phyloP scores from a whole-genome alignment of 352 stramenopile species.

The Phytophthora pluvialis region DNA sequence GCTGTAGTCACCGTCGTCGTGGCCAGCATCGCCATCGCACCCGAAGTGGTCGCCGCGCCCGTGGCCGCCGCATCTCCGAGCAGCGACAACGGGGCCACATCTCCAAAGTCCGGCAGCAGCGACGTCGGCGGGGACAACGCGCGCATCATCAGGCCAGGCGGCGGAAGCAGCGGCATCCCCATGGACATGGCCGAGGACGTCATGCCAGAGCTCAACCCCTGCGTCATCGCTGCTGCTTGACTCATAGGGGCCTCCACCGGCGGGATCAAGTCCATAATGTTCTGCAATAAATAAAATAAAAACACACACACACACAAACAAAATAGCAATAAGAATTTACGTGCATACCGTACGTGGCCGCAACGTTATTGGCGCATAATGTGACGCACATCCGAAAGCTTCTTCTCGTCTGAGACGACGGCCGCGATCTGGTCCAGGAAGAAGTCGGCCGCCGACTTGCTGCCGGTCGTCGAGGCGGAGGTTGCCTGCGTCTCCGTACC shows the following conservation, averaged over 20 bases:
- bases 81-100: conserved; percentile 51
- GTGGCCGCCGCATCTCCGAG: conserved; percentile 26
- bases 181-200: conserved; percentile 39
- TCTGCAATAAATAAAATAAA: conserved; percentile 42
- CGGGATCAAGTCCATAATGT: conserved; percentile 83
- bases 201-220: conserved; percentile 2
- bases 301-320: neutral
- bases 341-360: no score
- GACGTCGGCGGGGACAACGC: conserved; percentile 77
- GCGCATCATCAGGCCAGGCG: conserved; percentile 71
- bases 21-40: conserved; percentile 13
- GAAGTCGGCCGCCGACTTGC: conserved; percentile 51
- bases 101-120: conserved; percentile 64
- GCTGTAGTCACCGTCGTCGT: conserved; percentile 37
- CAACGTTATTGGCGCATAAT: neutral
- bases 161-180: conserved; percentile 62
- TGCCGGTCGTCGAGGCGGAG: conserved; percentile 11
- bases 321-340: neutral
- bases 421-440: conserved; percentile 80
- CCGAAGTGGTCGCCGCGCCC: conserved; percentile 13
- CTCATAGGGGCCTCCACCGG: conserved; percentile 43
- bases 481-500: conserved; percentile 1
- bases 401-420: conserved; percentile 76
- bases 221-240: conserved; percentile 17
- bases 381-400: conserved; percentile 72